A percentile compares a stretch with the other conserved stretches of the same genome.
Conservation (phyloP, 2,329 filamentous ascomycete genomes). For the Colletotrichum sojae region DNA sequence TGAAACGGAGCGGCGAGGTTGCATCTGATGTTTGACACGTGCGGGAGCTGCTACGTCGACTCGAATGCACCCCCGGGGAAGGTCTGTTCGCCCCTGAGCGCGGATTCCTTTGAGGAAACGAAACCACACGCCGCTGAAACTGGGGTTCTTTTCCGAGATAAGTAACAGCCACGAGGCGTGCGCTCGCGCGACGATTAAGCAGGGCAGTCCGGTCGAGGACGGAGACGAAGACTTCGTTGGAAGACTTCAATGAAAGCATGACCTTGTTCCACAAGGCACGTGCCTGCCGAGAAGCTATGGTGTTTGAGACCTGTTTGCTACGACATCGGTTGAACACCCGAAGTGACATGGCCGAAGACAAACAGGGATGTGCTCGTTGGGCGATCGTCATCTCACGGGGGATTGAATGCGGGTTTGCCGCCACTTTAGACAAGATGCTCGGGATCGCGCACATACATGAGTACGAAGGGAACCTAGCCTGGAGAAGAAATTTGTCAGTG, state of each 20-base stretch:
- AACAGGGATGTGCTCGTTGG: constrained; percentile 25
- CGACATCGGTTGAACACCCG: constrained; percentile 37
- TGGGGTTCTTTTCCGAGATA: background rate
- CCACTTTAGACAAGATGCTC: constrained; percentile 7
- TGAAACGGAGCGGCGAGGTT: constrained; percentile 19
- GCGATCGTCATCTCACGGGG: constrained; percentile 6
- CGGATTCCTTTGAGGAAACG: constrained; percentile 8
- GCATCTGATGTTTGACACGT: constrained; percentile 37
- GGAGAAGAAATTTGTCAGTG: constrained; percentile 4
- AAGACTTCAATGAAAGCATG: background rate
- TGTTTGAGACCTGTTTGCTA: constrained; percentile 19
- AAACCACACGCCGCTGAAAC: constrained; percentile 22
- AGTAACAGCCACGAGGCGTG: no score
- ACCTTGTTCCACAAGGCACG: background rate
- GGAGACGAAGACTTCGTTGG: no score
- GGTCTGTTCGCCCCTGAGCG: constrained; percentile 31
- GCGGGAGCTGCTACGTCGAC: constrained; percentile 26
- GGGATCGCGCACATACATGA: constrained; percentile 16
- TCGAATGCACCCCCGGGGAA: constrained; percentile 19
- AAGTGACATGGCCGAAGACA: background rate
- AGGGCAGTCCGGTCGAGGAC: no score
- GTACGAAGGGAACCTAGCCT: background rate
- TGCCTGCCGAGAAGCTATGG: constrained; percentile 1
- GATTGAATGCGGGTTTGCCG: background rate
- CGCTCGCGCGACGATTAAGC: no score